Evolutionary conservation across 2,329 filamentous ascomycete species (phyloP), one percentile per base, ranked within the genome.

Genomic region (Rutstroemia sp.): DNA sequence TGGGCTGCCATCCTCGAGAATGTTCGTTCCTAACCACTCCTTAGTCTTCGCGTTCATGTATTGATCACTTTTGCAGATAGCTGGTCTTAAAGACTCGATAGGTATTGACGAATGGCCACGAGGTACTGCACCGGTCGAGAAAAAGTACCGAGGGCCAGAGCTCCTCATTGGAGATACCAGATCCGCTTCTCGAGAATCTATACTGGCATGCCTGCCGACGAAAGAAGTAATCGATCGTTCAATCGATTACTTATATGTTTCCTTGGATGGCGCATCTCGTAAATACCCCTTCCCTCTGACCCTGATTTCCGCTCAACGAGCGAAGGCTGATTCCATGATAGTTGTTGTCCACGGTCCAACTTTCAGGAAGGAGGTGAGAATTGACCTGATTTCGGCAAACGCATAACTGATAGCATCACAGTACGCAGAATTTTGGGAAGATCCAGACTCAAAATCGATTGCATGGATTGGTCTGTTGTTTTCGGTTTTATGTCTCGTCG

Each of bases 71-170:
- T 78, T 81, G 60, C 79, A 81, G 69, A 82, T 83, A 46, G 77
- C 82, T 60, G 78, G 81, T 42, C 68, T 83, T 21, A 82, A 82
- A 65, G 82, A 80, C 60, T 80, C 81, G 64, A 75, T 81, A 67
- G 74, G 19, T 16, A 39, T 39, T 4, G 44, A 57, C 3, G 54
- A 44, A 34, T 23, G 48, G 48, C 21, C 37, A 44, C 41, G 45
- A 46, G 45, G 54, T 4, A 34, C 5, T 34, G 30, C 54, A n/a
- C 38, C 17, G 10, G 8, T 25, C 2, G n/a, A 27, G 30, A 19
- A 45, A 10, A 42, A 39, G 44, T 17, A 48, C 10, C 34, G 38
- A 16, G 60, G 61, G 16, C 63, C 62, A n/a, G 60, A 58, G 49
- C 51, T 67, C n/a, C 58, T 67, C 6, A 57, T 61, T 44, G 64